Evolutionary conservation across 495 filamentous ascomycete species (phyloP), one percentile per base, ranked within the genome.

Genomic region (Xylaria sp.): DNA sequence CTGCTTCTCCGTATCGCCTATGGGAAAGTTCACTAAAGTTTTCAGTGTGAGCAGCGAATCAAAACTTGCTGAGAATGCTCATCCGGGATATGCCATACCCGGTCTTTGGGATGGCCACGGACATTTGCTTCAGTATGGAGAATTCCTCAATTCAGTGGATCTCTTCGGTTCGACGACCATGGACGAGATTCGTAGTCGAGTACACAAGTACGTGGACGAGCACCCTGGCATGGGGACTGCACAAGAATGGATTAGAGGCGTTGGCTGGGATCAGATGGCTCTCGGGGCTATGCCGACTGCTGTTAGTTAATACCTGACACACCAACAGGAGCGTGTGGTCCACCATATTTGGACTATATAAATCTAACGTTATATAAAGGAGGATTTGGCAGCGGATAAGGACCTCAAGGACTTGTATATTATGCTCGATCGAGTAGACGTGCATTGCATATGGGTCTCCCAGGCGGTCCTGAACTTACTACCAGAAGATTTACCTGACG

Each of bases 51-150:
- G 17, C 8, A 48, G 53, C 7, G 72, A 67, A 52, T 68, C 74
- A 11, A 68, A 71, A 24, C 53, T 74, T 24, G 64, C 68, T 0
- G 61, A 43, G 29, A 73, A 69, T 50, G 72, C 67, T 1, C 62
- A 63, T 12, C 53, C 69, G 1, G 85, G 87, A 8, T 81, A 84
- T 69, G 86, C 84, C 1, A 77, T 90, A 57, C 90, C 90, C 0
- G 90, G 89, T 0, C 75, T 92, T 5, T 91, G 89, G 86, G 90
- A 92, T 69, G 88, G 87, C 0, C 90, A 92, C 69, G 90, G 88
- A 0, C 90, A 92, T 74, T 72, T 91, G 69, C 71, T 90, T 29
- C 83, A 82, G 71, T 91, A 90, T 75, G 90, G 90, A 24, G 88
- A 92, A 77, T 89, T 90, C 72, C 74, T 91, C 70, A 83, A 88